Conservation (phyloP, 176 grass and related monocot genomes). For the Pharus latifolius region DNA sequence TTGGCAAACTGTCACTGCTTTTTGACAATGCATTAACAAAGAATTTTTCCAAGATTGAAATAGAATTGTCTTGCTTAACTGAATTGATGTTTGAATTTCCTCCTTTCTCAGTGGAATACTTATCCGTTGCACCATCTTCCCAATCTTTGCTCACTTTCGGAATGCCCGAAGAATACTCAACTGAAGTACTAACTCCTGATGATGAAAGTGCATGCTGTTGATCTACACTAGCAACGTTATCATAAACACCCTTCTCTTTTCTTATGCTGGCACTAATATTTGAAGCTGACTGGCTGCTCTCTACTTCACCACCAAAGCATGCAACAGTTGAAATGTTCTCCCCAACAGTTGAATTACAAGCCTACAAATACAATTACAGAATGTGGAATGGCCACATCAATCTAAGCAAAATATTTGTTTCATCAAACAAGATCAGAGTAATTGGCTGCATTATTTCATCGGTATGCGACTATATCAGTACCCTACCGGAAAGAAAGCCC, state of each 20-base stretch:
- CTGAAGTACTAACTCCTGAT: conserved; percentile 8
- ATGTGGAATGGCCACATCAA: background rate
- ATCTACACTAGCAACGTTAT: conserved; percentile 17
- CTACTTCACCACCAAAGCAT: conserved; percentile 21
- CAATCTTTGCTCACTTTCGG: conserved; percentile 33
- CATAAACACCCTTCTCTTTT: conserved; percentile 25
- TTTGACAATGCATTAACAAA: conserved; percentile 61
- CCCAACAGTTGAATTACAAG: conserved; percentile 13
- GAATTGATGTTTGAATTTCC: conserved; percentile 21
- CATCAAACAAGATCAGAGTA: background rate
- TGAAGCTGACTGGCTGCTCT: conserved; percentile 19
- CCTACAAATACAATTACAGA: conserved; percentile 23
- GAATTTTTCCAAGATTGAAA: conserved; percentile 84
- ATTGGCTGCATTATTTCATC: no score
- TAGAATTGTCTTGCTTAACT: conserved; percentile 36
- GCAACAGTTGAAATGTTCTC: conserved; percentile 1
- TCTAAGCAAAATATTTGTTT: background rate
- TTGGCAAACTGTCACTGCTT: conserved; percentile 27
- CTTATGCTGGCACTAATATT: conserved; percentile 15
- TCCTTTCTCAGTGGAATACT: conserved; percentile 49
- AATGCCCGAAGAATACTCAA: conserved; percentile 26
- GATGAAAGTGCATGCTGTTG: background rate
- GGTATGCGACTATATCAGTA: no score
- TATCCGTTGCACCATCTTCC: conserved; percentile 45
- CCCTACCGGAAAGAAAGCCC: background rate